These are phyloP conservation scores for Aspergillus taichungensis DNA, from an alignment of 495 filamentous ascomycete genomes.

Conservation along the genomic window DNA sequence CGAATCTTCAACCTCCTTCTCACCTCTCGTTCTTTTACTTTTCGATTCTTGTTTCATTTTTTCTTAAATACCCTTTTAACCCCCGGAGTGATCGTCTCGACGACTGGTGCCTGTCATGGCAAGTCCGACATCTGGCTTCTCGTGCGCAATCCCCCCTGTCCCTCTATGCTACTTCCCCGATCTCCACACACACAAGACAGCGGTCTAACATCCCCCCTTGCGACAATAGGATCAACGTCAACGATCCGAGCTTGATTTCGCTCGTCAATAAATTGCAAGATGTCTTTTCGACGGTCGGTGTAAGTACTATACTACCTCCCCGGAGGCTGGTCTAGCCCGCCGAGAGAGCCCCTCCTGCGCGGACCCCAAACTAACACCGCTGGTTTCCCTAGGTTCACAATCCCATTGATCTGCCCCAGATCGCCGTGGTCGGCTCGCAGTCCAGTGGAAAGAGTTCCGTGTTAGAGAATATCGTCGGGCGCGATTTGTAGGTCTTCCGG, in stretches of 20 bases:
- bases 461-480: slow-evolving; percentile 95
- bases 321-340: not conserved
- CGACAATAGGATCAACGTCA: slow-evolving; percentile 60
- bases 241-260: slow-evolving; percentile 74
- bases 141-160: slow-evolving; percentile 30
- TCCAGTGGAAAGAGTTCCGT: slow-evolving; percentile 99
- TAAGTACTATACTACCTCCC: slow-evolving; percentile 41
- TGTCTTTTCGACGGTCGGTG: slow-evolving; percentile 97
- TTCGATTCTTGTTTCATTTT: slow-evolving; percentile 4
- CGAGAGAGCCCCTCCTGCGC: slow-evolving; percentile 5
- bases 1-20: too few relatives aligned
- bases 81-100: slow-evolving; percentile 11
- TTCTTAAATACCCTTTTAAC: slow-evolving; percentile 4
- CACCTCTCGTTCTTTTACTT: not conserved
- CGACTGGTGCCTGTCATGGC: slow-evolving; percentile 36
- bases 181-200: slow-evolving; percentile 13
- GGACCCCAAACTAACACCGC: slow-evolving; percentile 22
- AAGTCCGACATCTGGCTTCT: slow-evolving; percentile 35
- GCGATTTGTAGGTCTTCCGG: slow-evolving; percentile 75
- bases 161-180: slow-evolving; percentile 15
- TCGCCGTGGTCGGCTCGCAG: slow-evolving; percentile 97
- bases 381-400: slow-evolving; percentile 65
- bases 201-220: slow-evolving; percentile 21
- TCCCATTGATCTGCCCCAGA: slow-evolving; percentile 98
- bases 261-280: slow-evolving; percentile 99